A percentile compares a stretch with the other conserved stretches of the same genome.
Conservation (phyloP, 805 yeast genomes). For the Myxozyma nipponensis region DNA sequence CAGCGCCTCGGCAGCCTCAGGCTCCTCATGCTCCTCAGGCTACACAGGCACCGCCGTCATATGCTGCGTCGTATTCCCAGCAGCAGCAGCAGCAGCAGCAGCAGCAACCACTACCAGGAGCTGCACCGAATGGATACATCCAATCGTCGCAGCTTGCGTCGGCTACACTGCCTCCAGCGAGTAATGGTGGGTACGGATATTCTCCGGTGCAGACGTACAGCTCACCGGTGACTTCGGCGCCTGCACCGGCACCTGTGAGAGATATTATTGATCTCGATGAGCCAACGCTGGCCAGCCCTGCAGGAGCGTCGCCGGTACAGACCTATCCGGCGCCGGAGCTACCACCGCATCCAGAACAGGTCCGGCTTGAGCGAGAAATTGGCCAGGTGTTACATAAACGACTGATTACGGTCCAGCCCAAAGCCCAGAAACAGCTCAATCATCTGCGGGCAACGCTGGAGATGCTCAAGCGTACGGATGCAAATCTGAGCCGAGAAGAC, state of each 20-base stretch:
- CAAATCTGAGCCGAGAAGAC: constrained; percentile 39
- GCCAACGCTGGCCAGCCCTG: neutral
- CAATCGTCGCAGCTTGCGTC: no score
- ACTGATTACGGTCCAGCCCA: constrained; percentile 30
- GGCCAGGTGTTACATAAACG: constrained; percentile 30
- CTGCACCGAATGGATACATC: no score
- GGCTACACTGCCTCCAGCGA: no score
- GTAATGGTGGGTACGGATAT: no score
- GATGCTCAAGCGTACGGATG: constrained; percentile 38
- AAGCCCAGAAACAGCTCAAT: constrained; percentile 30
- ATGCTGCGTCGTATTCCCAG: no score
- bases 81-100: constrained; percentile 3
- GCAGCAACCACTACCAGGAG: neutral
- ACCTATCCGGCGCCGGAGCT: constrained; percentile 23
- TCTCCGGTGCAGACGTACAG: no score
- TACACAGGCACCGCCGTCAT: neutral
- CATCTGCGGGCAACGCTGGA: constrained; percentile 37
- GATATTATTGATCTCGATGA: constrained; percentile 13
- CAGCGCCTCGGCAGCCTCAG: no score
- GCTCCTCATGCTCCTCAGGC: no score
- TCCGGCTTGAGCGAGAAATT: constrained; percentile 30
- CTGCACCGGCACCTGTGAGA: neutral
- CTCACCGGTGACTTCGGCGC: no score
- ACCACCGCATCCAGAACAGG: constrained; percentile 41
- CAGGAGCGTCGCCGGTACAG: neutral